These are phyloP conservation scores for Inga leiocalycina DNA, from an alignment of 306 rosid species.

Conservation along the genomic window DNA sequence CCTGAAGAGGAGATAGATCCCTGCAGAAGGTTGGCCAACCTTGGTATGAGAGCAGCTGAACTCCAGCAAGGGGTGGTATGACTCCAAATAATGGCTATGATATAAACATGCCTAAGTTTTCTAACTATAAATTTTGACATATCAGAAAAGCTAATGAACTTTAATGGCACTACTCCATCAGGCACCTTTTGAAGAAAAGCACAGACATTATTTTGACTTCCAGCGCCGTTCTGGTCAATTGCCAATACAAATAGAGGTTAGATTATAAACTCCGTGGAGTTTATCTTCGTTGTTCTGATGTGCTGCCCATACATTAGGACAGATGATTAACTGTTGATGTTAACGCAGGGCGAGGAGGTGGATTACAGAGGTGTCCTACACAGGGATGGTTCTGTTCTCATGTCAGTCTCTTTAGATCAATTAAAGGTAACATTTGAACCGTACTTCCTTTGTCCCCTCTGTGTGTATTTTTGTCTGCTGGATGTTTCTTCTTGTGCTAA, in stretches of 20 bases:
- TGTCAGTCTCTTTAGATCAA: conserved; percentile 86
- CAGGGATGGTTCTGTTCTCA: conserved; percentile 97
- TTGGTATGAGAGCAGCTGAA: conserved; percentile 81
- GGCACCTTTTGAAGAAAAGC: conserved; percentile 94
- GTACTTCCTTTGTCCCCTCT: background rate
- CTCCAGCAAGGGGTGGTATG: conserved; percentile 96
- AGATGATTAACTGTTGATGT: conserved; percentile 26
- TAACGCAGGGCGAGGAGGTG: conserved; percentile 86
- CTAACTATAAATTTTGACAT: conserved; percentile 15
- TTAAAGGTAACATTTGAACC: conserved; percentile 62
- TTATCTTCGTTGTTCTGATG: background rate
- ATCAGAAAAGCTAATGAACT: conserved; percentile 21
- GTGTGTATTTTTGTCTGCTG: conserved; percentile 2
- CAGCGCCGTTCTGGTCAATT: conserved; percentile 96
- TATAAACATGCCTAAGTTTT: conserved; percentile 22
- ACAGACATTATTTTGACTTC: conserved; percentile 89
- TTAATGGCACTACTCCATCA: conserved; percentile 44
- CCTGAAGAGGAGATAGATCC: conserved; percentile 99
- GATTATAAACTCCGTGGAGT: conserved; percentile 11
- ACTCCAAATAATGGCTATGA: conserved; percentile 35
- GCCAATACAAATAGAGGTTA: conserved; percentile 90
- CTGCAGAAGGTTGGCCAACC: conserved; percentile 86
- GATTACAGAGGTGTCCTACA: conserved; percentile 94
- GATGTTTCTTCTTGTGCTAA: conserved; percentile 13
- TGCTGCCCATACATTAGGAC: background rate